These are phyloP conservation scores for Capronia coronata DNA, from an alignment of 2,329 filamentous ascomycete species.

Conservation along the genomic window DNA sequence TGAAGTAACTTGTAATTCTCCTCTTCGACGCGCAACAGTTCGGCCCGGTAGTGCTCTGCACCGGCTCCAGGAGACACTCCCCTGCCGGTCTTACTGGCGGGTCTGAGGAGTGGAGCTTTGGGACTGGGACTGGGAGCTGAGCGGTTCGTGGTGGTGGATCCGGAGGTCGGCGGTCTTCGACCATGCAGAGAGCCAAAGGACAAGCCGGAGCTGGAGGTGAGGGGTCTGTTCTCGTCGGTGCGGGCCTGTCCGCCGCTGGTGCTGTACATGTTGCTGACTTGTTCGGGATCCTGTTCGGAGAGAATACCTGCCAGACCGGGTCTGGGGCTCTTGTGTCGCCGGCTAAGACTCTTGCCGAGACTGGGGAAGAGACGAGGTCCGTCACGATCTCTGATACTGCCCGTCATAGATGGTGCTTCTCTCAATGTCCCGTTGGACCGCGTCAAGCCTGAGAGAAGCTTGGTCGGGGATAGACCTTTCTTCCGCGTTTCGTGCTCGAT, in stretches of 20 bases:
- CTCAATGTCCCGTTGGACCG: slow-evolving; percentile 23
- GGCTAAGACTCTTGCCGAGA: slow-evolving; percentile 25
- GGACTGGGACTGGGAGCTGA: slow-evolving; percentile 20
- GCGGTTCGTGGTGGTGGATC: slow-evolving; percentile 18
- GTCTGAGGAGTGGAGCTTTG: slow-evolving; percentile 2
- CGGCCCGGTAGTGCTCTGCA: slow-evolving; percentile 21
- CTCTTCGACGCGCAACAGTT: slow-evolving; percentile 29
- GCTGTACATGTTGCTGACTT: slow-evolving; percentile 20
- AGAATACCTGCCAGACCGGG: slow-evolving; percentile 25
- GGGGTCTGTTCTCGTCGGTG: slow-evolving; percentile 26
- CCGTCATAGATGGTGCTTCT: slow-evolving; percentile 26
- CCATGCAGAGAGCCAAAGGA: slow-evolving; percentile 17
- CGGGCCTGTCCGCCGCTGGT: neutral
- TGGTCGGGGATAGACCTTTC: slow-evolving; percentile 25
- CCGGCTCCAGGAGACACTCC: neutral
- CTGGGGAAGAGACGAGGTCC: slow-evolving; percentile 26
- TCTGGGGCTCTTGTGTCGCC: slow-evolving; percentile 18
- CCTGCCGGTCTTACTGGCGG: slow-evolving; percentile 1
- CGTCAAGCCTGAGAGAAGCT: slow-evolving; percentile 26
- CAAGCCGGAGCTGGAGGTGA: slow-evolving; percentile 22
- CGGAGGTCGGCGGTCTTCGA: slow-evolving; percentile 19
- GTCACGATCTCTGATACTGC: slow-evolving; percentile 21
- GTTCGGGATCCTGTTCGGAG: slow-evolving; percentile 26
- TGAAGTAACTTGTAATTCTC: slow-evolving; percentile 57
- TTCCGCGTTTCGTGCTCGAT: slow-evolving; percentile 27